Evolutionary conservation across 1,284 basidiomycete genomes (phyloP).

Genomic region (Tilletia walkeri): DNA sequence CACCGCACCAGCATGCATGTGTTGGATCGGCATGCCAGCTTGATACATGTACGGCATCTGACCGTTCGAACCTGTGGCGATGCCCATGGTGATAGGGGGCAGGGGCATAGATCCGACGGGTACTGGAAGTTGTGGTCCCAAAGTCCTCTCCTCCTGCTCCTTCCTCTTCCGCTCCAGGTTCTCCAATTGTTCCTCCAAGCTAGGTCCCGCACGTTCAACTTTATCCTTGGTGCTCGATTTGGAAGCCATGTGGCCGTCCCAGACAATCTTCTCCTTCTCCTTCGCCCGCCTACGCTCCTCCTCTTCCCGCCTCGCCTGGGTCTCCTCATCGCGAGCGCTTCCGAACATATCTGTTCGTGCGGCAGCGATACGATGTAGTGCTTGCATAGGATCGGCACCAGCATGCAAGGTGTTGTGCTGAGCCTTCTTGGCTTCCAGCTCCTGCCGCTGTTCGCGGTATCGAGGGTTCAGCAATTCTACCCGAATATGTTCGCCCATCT

Average conservation of each 20-base stretch:
- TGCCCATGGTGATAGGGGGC: neutral
- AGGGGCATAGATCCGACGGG: neutral
- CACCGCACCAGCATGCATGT: neutral
- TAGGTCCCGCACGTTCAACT: constrained; percentile 28
- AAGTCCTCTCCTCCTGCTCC: constrained; percentile 10
- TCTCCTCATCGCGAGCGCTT: constrained; percentile 39
- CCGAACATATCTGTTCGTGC: constrained; percentile 47
- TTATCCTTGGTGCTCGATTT: constrained; percentile 36
- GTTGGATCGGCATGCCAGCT: neutral
- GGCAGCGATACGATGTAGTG: constrained; percentile 47
- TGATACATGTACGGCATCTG: constrained; percentile 10
- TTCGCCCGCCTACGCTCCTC: constrained; percentile 41
- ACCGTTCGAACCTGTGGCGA: neutral
- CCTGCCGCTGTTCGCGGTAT: constrained; percentile 51
- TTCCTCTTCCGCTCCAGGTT: constrained; percentile 16
- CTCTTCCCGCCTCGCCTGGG: constrained; percentile 38
- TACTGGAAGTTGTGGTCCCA: constrained; percentile 18
- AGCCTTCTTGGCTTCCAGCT: constrained; percentile 48
- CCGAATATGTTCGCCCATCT: constrained; percentile 95
- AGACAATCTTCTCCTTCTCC: constrained; percentile 52
- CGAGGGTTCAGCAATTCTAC: constrained; percentile 95
- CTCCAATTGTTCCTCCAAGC: constrained; percentile 15
- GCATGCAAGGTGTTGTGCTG: constrained; percentile 46
- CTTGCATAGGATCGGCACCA: constrained; percentile 50
- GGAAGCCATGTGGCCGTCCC: constrained; percentile 51